Percentiles rank a stretch among this genome's conserved stretches.
phyloP scores from a whole-genome alignment of 1,284 basidiomycete genomes.

The Phlebopus sp. region DNA sequence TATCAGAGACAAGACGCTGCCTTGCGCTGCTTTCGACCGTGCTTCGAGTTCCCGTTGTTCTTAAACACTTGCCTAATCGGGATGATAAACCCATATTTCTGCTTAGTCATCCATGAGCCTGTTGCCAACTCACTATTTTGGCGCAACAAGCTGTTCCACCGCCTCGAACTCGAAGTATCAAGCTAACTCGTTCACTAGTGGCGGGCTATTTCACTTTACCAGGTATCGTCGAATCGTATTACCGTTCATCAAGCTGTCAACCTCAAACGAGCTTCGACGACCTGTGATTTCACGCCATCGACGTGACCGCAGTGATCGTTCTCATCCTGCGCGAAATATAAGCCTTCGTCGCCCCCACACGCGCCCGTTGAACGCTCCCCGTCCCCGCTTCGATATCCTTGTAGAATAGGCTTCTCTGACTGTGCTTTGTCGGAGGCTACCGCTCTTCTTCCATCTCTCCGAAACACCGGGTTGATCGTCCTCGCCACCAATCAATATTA shows the following conservation, averaged over 20 bases:
- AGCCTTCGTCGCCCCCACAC: neutral
- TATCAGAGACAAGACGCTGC: too few species aligned
- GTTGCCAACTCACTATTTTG: neutral
- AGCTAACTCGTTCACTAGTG: too few species aligned
- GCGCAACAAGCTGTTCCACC: neutral
- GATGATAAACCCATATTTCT: neutral
- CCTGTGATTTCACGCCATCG: too few species aligned
- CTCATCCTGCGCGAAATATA: neutral
- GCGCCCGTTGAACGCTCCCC: too few species aligned
- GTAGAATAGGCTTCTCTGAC: too few species aligned
- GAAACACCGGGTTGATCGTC: neutral
- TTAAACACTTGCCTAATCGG: conserved; percentile 1
- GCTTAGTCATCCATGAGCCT: neutral
- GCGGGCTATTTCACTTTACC: neutral
- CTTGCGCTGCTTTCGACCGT: neutral
- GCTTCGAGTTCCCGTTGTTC: neutral
- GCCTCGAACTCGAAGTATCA: neutral
- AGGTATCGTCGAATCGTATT: neutral
- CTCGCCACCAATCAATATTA: neutral
- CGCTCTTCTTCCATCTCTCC: neutral
- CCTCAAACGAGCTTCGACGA: too few species aligned
- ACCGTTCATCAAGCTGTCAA: too few species aligned
- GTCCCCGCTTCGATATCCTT: too few species aligned
- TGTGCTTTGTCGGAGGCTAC: neutral
- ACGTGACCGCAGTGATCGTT: too few species aligned